phyloP scores from a whole-genome alignment of 768 basidiomycete genomes.

The Hebeloma cylindrosporum region DNA sequence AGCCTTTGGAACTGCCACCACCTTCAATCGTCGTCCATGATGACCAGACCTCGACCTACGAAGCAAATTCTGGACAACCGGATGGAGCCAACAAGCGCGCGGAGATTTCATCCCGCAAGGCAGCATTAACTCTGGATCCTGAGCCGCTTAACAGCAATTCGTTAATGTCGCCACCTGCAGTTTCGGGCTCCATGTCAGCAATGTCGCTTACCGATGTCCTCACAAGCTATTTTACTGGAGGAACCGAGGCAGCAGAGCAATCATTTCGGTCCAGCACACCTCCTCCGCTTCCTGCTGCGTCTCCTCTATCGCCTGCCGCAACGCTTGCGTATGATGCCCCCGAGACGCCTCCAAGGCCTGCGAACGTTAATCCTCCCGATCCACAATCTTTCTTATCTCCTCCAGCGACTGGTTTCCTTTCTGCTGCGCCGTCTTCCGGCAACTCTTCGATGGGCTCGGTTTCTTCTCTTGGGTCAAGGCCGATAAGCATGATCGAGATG shows the following conservation, averaged over 20 bases:
- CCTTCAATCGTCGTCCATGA: slow-evolving; percentile 7
- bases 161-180: slow-evolving; percentile 9
- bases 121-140: slow-evolving; percentile 8
- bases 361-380: slow-evolving; percentile 17
- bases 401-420: slow-evolving; percentile 16
- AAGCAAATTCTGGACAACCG: not conserved
- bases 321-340: slow-evolving; percentile 21
- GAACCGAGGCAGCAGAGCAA: not conserved
- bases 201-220: slow-evolving; percentile 17
- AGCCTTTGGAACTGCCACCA: slow-evolving; percentile 1
- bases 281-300: slow-evolving; percentile 2
- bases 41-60: not conserved
- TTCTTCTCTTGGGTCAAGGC: slow-evolving; percentile 26
- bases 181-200: slow-evolving; percentile 7
- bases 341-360: slow-evolving; percentile 7
- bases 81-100: not conserved
- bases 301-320: slow-evolving; percentile 18
- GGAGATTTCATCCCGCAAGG: slow-evolving; percentile 7
- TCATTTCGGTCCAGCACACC: slow-evolving; percentile 9
- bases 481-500: slow-evolving; percentile 40
- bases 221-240: slow-evolving; percentile 14
- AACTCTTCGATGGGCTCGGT: slow-evolving; percentile 19
- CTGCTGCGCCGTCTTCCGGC: slow-evolving; percentile 15
- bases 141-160: slow-evolving; percentile 1
- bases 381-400: slow-evolving; percentile 24